Percentiles rank a stretch among this genome's conserved stretches.
phyloP scores from a whole-genome alignment of 495 filamentous ascomycete species.

The Cercophora samala region DNA sequence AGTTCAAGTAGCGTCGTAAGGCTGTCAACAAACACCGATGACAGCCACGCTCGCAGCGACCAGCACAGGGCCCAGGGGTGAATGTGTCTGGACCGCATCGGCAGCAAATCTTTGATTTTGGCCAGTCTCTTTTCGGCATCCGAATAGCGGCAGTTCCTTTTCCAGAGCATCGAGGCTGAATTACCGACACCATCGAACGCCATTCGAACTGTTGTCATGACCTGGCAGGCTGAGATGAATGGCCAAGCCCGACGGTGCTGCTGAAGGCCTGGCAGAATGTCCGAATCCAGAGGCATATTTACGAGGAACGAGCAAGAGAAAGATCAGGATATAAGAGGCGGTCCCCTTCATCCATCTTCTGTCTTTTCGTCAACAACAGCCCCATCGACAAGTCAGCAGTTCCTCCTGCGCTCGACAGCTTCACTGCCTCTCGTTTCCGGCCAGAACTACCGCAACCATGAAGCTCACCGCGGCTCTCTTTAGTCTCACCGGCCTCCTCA shows the following conservation, averaged over 20 bases:
- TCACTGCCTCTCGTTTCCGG: not conserved
- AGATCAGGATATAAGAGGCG: slow-evolving; percentile 1
- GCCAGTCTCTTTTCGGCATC: slow-evolving; percentile 3
- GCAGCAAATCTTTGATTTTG: not conserved
- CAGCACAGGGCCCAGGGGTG: not conserved
- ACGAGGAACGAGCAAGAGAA: not conserved
- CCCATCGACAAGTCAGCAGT: not conserved
- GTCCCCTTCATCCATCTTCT: not conserved
- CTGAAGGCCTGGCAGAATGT: not conserved
- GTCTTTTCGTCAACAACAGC: not conserved
- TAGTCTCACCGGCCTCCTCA: slow-evolving; percentile 14
- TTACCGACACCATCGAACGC: slow-evolving; percentile 11
- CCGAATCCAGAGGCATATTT: not conserved
- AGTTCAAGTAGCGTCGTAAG: not conserved
- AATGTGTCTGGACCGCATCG: not conserved
- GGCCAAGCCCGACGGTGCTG: not conserved
- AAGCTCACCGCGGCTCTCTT: slow-evolving; percentile 11
- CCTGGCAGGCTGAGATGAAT: not conserved
- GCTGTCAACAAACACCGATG: not conserved
- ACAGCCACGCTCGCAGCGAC: not conserved
- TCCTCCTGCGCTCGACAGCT: slow-evolving; percentile 4
- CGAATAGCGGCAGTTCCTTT: not conserved
- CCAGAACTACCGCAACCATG: slow-evolving; percentile 12
- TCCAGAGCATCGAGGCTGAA: slow-evolving; percentile 6
- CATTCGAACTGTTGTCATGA: slow-evolving; percentile 3